Conservation (phyloP, 176 grass and related monocot species). For the Guadua angustifolia region DNA sequence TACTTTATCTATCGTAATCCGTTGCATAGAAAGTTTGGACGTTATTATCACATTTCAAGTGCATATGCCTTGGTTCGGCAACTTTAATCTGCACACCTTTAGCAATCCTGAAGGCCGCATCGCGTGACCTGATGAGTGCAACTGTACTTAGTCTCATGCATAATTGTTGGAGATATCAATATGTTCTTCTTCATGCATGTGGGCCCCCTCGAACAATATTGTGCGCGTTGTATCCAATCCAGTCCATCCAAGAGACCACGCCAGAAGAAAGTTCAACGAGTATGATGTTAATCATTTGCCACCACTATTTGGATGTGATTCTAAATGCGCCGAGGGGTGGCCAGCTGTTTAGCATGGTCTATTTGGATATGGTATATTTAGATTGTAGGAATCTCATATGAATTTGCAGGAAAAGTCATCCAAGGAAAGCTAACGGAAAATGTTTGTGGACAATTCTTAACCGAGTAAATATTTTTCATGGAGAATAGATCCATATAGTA, state of each 20-base stretch:
- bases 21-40: background rate
- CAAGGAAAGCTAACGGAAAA: background rate
- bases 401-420: background rate
- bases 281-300: background rate
- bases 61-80: constrained; percentile 22
- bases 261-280: background rate
- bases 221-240: background rate
- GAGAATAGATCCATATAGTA: no score
- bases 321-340: background rate
- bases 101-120: background rate
- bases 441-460: no score
- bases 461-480: no score
- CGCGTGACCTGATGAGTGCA: background rate
- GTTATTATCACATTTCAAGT: constrained; percentile 2
- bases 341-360: background rate
- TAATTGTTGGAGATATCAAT: background rate
- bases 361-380: background rate
- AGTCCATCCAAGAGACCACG: background rate
- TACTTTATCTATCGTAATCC: background rate
- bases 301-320: background rate
- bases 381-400: background rate
- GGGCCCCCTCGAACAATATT: background rate
- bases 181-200: background rate
- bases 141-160: background rate
- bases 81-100: background rate